A percentile compares a stretch with the other conserved stretches of the same genome.
Conservation (phyloP, 2,329 filamentous ascomycete species). For the Calonectria ilicicola region DNA sequence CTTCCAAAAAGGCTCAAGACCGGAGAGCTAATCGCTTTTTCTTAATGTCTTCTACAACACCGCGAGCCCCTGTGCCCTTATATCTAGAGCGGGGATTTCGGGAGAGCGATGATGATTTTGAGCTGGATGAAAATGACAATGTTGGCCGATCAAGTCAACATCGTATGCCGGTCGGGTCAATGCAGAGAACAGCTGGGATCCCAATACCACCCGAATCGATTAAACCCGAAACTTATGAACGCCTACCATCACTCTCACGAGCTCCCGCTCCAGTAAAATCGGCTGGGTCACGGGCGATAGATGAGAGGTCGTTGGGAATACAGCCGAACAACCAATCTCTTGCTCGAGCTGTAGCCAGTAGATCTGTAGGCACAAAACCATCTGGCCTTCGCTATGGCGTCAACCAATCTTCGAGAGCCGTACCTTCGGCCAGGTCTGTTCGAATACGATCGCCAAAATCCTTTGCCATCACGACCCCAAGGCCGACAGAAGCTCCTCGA, state of each 20-base stretch:
- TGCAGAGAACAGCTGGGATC: neutral
- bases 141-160: slow-evolving; percentile 15
- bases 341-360: slow-evolving; percentile 24
- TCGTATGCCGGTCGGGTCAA: slow-evolving; percentile 18
- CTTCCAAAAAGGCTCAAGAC: slow-evolving; percentile 35
- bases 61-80: slow-evolving; percentile 55
- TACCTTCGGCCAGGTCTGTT: slow-evolving; percentile 37
- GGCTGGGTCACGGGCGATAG: slow-evolving; percentile 22
- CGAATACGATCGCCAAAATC: slow-evolving; percentile 39
- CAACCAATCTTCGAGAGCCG: slow-evolving; percentile 21
- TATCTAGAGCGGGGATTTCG: slow-evolving; percentile 54
- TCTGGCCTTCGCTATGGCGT: slow-evolving; percentile 26
- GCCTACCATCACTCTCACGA: slow-evolving; percentile 7
- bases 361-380: slow-evolving; percentile 34
- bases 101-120: slow-evolving; percentile 28
- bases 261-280: slow-evolving; percentile 18
- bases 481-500: slow-evolving; percentile 13
- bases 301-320: slow-evolving; percentile 19
- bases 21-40: slow-evolving; percentile 33
- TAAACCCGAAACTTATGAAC: slow-evolving; percentile 7
- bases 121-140: neutral
- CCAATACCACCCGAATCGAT: slow-evolving; percentile 5
- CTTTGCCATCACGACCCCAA: slow-evolving; percentile 28
- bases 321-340: slow-evolving; percentile 23
- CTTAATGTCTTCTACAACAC: slow-evolving; percentile 55